A percentile compares a stretch with the other conserved stretches of the same genome.
phyloP scores from a whole-genome alignment of 2,329 filamentous ascomycete species.

The Cercospora brassicicola region DNA sequence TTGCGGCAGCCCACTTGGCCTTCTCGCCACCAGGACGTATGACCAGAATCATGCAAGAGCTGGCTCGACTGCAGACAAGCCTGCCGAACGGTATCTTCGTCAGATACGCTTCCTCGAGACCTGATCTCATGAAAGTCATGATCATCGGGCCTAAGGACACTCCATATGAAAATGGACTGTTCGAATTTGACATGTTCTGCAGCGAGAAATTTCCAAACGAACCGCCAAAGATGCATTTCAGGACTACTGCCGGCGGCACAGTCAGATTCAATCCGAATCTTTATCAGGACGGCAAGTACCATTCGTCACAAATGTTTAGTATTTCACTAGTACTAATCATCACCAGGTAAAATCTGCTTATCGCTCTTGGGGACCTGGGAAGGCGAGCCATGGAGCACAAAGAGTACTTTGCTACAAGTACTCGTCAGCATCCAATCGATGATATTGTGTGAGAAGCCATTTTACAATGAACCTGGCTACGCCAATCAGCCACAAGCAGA shows the following conservation, averaged over 20 bases:
- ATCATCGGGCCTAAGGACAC: constrained; percentile 60
- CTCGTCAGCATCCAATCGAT: constrained; percentile 58
- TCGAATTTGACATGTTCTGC: constrained; percentile 59
- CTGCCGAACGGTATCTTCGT: constrained; percentile 58
- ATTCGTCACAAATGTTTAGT: not conserved
- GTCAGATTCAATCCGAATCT: constrained; percentile 60
- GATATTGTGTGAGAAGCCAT: constrained; percentile 57
- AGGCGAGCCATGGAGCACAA: constrained; percentile 48
- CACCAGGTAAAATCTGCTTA: constrained; percentile 53
- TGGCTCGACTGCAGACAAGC: constrained; percentile 50
- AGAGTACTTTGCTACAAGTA: constrained; percentile 55
- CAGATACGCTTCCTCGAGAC: constrained; percentile 57
- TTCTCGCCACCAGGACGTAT: constrained; percentile 45
- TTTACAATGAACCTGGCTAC: constrained; percentile 54
- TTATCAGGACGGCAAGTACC: constrained; percentile 52
- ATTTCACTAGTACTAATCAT: not conserved
- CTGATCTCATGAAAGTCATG: constrained; percentile 58
- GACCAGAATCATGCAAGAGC: constrained; percentile 55
- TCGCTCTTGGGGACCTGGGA: constrained; percentile 60
- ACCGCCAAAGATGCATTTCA: constrained; percentile 56
- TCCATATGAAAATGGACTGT: constrained; percentile 61
- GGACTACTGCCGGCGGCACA: constrained; percentile 52
- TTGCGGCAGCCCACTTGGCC: constrained; percentile 17
- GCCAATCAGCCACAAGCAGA: constrained; percentile 17
- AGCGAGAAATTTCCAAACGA: constrained; percentile 48